Conservation (phyloP, 2,329 filamentous ascomycete genomes). For the Tothia fuscella region DNA sequence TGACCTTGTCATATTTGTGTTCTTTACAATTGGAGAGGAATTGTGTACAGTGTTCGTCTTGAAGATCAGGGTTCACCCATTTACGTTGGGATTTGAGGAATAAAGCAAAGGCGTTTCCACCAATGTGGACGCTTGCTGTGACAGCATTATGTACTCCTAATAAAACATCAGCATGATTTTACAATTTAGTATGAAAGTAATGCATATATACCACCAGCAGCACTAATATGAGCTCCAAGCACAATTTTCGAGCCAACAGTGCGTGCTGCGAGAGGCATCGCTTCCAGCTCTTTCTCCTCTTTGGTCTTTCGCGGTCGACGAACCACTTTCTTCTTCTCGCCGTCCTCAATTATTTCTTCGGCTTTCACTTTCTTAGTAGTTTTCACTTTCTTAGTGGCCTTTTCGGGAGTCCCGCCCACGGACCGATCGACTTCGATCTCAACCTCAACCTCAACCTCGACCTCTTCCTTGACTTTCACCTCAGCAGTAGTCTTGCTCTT, state of each 20-base stretch:
- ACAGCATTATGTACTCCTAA: constrained; percentile 89
- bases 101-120: constrained; percentile 81
- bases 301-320: constrained; percentile 42
- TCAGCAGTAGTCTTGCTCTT: background rate
- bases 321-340: constrained; percentile 9
- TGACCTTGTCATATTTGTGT: constrained; percentile 58
- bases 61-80: constrained; percentile 74
- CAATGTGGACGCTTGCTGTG: constrained; percentile 64
- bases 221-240: constrained; percentile 86
- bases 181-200: constrained; percentile 17
- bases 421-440: background rate
- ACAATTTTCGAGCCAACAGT: constrained; percentile 66
- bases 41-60: constrained; percentile 51
- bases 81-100: constrained; percentile 96
- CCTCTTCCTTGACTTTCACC: constrained; percentile 3
- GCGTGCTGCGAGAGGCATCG: constrained; percentile 55
- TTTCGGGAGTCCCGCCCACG: background rate
- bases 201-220: constrained; percentile 84
- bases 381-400: background rate
- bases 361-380: constrained; percentile 9
- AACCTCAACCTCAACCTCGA: background rate
- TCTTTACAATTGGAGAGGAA: constrained; percentile 59
- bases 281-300: constrained; percentile 42
- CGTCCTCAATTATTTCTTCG: constrained; percentile 12
- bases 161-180: constrained; percentile 45